Evolutionary conservation across 2,329 filamentous ascomycete genomes (phyloP).

Genomic region (Phyllosticta citriasiana): DNA sequence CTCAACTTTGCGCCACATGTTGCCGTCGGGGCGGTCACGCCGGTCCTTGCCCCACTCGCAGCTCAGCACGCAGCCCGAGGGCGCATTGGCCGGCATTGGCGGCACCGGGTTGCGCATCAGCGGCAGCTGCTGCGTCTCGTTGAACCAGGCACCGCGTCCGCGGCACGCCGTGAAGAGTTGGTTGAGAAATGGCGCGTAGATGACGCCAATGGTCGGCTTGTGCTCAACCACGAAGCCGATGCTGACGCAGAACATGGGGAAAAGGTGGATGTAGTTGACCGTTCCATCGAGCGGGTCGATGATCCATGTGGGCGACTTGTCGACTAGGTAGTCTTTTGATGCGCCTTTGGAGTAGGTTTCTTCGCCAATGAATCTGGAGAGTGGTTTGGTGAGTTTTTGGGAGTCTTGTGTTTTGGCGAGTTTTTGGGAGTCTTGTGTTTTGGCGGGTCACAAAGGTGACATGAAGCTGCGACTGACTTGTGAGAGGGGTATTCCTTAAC

Average conservation of each 20-base stretch:
- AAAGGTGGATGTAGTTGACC: constrained; percentile 72
- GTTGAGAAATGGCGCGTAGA: constrained; percentile 60
- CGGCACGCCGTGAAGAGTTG: constrained; percentile 60
- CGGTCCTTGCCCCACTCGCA: constrained; percentile 77
- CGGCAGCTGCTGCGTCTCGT: constrained; percentile 53
- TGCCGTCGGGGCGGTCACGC: constrained; percentile 54
- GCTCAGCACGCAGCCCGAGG: constrained; percentile 59
- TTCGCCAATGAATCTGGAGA: constrained; percentile 60
- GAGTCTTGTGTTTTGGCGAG: background rate
- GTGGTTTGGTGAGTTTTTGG: background rate
- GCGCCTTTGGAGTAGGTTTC: constrained; percentile 62
- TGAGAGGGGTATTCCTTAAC: constrained; percentile 53
- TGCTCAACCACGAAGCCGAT: constrained; percentile 57
- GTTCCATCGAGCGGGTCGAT: constrained; percentile 72
- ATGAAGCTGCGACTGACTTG: constrained; percentile 40
- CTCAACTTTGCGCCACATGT: constrained; percentile 61
- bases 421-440: background rate
- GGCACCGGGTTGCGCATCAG: constrained; percentile 53
- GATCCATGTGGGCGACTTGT: constrained; percentile 58
- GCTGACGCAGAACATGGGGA: constrained; percentile 73
- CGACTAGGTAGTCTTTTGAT: constrained; percentile 59
- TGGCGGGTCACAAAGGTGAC: background rate
- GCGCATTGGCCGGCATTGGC: constrained; percentile 53
- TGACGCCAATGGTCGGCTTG: constrained; percentile 56
- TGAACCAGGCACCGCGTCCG: constrained; percentile 59